A percentile compares a stretch with the other conserved stretches of the same genome.
phyloP scores from a whole-genome alignment of 1,284 basidiomycete species.

The Ustilago bromivora region DNA sequence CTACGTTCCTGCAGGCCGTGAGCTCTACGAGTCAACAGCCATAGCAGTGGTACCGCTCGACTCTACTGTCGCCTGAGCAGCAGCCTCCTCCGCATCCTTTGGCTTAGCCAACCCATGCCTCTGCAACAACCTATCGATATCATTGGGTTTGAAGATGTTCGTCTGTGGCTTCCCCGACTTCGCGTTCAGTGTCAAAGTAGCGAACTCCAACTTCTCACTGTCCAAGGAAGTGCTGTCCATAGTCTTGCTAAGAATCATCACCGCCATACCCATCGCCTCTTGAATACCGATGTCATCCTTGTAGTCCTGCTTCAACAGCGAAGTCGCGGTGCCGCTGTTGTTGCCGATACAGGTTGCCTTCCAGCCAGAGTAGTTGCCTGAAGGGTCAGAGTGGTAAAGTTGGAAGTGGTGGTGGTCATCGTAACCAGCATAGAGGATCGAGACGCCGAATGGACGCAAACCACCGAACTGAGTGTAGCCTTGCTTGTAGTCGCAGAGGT shows the following conservation, averaged over 20 bases:
- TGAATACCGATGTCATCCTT: conserved; percentile 83
- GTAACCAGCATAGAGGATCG: conserved; percentile 93
- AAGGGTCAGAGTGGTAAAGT: conserved; percentile 97
- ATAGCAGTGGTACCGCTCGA: conserved; percentile 42
- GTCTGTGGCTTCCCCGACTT: conserved; percentile 83
- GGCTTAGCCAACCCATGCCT: conserved; percentile 85
- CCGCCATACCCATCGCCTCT: conserved; percentile 85
- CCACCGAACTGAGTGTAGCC: conserved; percentile 98
- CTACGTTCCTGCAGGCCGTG: background rate
- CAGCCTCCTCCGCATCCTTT: conserved; percentile 76
- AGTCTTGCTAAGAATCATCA: conserved; percentile 98
- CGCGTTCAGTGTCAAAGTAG: conserved; percentile 87
- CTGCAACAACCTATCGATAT: conserved; percentile 86
- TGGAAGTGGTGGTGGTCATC: conserved; percentile 97
- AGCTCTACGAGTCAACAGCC: conserved; percentile 58
- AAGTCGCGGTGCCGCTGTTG: conserved; percentile 94
- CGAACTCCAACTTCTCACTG: conserved; percentile 80
- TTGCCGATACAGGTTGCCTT: conserved; percentile 98
- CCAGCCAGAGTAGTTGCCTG: conserved; percentile 98
- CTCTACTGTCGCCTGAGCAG: conserved; percentile 18
- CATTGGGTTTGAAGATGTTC: conserved; percentile 90
- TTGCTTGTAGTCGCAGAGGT: conserved; percentile 96
- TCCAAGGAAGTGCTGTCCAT: conserved; percentile 98
- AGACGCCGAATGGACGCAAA: conserved; percentile 97
- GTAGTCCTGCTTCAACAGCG: conserved; percentile 96